Base-by-base conservation (phyloP, 2,329 filamentous ascomycete species). In the Daldinia sp. region DNA sequence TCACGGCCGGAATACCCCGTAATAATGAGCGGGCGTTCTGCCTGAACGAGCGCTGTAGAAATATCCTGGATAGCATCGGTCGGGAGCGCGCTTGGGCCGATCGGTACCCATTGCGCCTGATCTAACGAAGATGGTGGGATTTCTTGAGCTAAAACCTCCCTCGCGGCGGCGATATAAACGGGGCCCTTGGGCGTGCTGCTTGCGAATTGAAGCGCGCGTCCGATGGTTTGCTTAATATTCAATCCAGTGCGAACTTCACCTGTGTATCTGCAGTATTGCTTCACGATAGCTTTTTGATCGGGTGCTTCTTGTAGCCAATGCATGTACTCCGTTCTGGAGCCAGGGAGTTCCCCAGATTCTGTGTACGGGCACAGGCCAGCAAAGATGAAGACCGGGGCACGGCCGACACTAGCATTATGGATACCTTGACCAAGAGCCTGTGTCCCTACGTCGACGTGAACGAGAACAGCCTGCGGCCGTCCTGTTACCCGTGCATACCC, bases 281-380 rank as follows among this genome's bases (percentile, higher is more conserved):
- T 79, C 6, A 93, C 83, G 49, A 93, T 92, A 69, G 87, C 83
- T 72, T 90, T 90, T 75, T 93, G 90, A 69, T 93, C 90, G 0
- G 87, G 90, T 2, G 91, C 87, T 75, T 93, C 90, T 71, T 93
- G 90, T 27, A 92, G 89, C 89, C 89, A 93, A 71, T 93, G 90
- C 69, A 92, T 92, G 71, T 91, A 92, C 74, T 93, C 90, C 0
- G 90, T 92, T 58, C 90, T 78, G 1, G 84, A 87, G 1, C 90
- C 90, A 4, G 86, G 80, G 75, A 88, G 85, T 75, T 92, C 90
- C 4, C 90, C 90, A 68, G 92, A 88, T 52, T 90, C 84, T 0
- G 90, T 92, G 72, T 85, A 90, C 0, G 90, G 90, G 9, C 86
- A 90, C n/a, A 92, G 77, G 2, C 90, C 90, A 1, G 90, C 90